Evolutionary conservation across 345 rosid genomes (phyloP), one percentile per base, ranked within the genome.

Genomic region (Pseudoturritis turrita): DNA sequence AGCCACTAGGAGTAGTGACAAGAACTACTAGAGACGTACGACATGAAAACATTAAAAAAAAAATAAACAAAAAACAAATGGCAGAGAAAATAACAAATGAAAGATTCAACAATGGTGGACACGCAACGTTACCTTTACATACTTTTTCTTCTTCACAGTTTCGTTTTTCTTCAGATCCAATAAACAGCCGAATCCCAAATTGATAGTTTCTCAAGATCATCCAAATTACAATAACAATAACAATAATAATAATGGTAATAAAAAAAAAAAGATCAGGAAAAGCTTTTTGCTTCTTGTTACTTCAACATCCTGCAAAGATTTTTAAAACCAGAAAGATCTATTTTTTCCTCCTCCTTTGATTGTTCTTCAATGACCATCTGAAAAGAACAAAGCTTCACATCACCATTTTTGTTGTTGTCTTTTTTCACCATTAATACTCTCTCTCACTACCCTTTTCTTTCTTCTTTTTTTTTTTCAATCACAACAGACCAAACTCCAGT

Each of bases 101-200:
- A 36, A 65, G 21, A 3, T 13, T 50, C 37, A 74, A 49, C 62
- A 67, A 67, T 56, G 49, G 47, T 67, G 46, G 45, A 65, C 73
- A 66, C 37, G 21, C 70, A 54, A 72, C 39, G 64, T 33, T 29
- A 67, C 67, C 68, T 67, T 73, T 73, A 65, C 66, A 26, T 52
- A 37, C 28, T 8, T 18, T 68, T 57, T 64, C 36, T 33, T 33
- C 36, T 33, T 57, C 60, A 73, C 72, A 73, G 26, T 49, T 66
- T 26, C 33, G 37, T 26, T 31, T 36, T 18, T 5, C 10, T 56
- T 25, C 65, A 55, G 19, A 36, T 37, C 15, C 74, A 75, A 23
- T 61, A 45, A 68, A 52, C 63, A 60, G 57, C 35, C 43, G 50
- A 41, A 60, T 61, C 78, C 74, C 74, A 75, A 68, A 67, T 50